Conservation (phyloP, 257 asterid species). For the Solanum lignicaule region DNA sequence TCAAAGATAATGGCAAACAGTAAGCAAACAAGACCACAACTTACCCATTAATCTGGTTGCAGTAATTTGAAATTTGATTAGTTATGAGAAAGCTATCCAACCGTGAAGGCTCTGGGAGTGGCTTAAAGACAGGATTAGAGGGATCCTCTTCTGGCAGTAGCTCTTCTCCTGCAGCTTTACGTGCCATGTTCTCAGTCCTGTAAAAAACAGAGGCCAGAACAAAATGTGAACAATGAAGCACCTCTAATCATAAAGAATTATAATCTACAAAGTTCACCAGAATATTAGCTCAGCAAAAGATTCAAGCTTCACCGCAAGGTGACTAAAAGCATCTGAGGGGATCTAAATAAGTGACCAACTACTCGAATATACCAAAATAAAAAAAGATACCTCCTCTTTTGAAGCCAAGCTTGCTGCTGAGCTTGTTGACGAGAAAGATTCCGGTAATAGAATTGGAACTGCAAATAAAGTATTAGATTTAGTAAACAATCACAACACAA, state of each 20-base stretch:
- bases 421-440: conserved; percentile 95
- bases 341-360: neutral
- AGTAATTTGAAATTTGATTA: conserved; percentile 79
- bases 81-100: conserved; percentile 86
- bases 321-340: neutral
- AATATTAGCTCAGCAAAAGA: neutral
- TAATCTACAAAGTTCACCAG: neutral
- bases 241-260: neutral
- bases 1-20: neutral
- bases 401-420: conserved; percentile 96
- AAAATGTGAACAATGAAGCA: neutral
- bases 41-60: conserved; percentile 98
- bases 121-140: conserved; percentile 76
- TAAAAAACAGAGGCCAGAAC: neutral
- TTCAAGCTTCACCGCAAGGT: neutral
- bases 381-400: conserved; percentile 68
- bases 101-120: conserved; percentile 89
- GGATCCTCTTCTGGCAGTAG: conserved; percentile 97
- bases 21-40: neutral
- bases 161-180: conserved; percentile 89
- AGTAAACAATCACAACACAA: neutral
- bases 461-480: conserved; percentile 8
- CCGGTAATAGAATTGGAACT: conserved; percentile 91
- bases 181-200: conserved; percentile 72
- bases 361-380: neutral